Base-by-base conservation (phyloP, 1,284 basidiomycete genomes). In the Austroboletus niveus region DNA sequence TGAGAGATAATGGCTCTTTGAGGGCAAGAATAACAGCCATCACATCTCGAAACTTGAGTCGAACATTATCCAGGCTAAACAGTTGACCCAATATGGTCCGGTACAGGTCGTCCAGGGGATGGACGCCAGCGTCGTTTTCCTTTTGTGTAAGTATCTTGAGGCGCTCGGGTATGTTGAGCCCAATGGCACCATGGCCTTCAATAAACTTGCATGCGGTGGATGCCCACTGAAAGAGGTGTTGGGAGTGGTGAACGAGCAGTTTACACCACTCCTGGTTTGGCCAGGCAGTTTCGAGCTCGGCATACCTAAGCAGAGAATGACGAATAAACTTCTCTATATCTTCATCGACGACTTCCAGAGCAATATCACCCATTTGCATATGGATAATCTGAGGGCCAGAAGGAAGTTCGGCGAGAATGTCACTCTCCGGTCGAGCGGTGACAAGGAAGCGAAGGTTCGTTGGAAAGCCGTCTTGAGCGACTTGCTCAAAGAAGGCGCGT, bases 361-460 rank as follows among this genome's bases (percentile, higher is more conserved):
- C 7, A 8, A 64, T 22, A 17, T 60, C 60, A 6, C 42, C 44
- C 20, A 60, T 31, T 1, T 55, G 51, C 14, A n/a, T 60, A 27
- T 60, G 62, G 17, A 51, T 22, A n/a, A 64, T 7, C 2, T 40
- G 45, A 1, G 43, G 44, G 9, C 32, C 24, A n/a, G 49, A 17
- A 1, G 44, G 30, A n/a, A 61, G 47, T 6, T 31, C 36, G 8
- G 38, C n/a, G 9, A 64, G 49, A 24, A 61, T 64, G 38, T 61
- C 60, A 5, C 35, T 57, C 44, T 60, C 60, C 2, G 61, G 52
- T n/a, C 57, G 61, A 34, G 50, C 12, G 1, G 61, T 60, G 22
- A 60, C 47, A 6, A 60, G 53, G 36, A 60, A 61, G 3, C 57
- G 61, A 47, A 60, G 57, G 41, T 60, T 53, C 2, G 27, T n/a